Conservation (phyloP, 129 eudicot genomes). For the Heracleum sosnowskyi region DNA sequence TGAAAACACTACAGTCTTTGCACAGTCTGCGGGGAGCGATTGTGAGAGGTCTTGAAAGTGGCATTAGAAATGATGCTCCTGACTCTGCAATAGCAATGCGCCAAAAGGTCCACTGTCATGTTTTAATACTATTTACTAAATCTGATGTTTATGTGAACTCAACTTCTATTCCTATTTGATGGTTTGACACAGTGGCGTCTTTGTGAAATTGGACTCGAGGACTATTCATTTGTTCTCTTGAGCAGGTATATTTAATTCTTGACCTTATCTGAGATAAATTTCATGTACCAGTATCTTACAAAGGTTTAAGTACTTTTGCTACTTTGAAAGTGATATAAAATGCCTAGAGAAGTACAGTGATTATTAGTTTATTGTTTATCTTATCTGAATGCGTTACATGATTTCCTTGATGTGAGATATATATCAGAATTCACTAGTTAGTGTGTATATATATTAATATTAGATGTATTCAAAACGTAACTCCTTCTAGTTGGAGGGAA, state of each 20-base stretch:
- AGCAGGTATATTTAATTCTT: conserved; percentile 58
- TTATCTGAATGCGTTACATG: not conserved
- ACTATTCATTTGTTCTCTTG: conserved; percentile 87
- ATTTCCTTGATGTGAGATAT: not conserved
- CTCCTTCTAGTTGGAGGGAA: not conserved
- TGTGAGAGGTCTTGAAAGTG: conserved; percentile 86
- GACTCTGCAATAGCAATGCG: conserved; percentile 98
- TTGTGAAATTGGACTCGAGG: conserved; percentile 95
- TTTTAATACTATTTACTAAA: not conserved
- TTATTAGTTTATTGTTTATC: not conserved
- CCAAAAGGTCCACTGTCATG: conserved; percentile 53
- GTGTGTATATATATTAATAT: not conserved
- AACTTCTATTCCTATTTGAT: conserved; percentile 10
- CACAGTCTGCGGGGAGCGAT: conserved; percentile 52
- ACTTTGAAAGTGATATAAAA: not conserved
- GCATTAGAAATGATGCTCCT: conserved; percentile 92
- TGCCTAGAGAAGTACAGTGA: not conserved
- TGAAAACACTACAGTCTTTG: conserved; percentile 47
- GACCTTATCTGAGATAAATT: not conserved
- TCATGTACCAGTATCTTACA: not conserved
- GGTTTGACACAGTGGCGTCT: conserved; percentile 81
- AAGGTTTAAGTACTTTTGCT: not conserved
- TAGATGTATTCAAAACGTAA: not conserved
- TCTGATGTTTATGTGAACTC: conserved; percentile 9
- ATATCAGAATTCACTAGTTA: not conserved